Evolutionary conservation across 345 rosid species (phyloP).

Genomic region (Aquilaria sinensis): DNA sequence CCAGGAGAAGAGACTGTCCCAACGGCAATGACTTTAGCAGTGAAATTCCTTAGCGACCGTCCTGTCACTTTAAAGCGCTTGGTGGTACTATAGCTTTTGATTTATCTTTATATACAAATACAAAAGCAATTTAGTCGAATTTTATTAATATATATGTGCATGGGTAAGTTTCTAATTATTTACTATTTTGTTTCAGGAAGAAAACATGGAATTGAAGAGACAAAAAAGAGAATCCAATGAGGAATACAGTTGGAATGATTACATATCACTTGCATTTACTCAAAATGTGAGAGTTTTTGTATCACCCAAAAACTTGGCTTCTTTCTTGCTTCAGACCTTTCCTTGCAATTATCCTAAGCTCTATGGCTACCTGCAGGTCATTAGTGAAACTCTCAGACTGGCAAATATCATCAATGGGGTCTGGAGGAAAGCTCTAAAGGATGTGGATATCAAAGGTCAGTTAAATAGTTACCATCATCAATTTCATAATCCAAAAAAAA

Average conservation of each 20-base stretch:
- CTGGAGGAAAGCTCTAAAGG: slow-evolving; percentile 90
- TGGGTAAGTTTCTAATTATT: no score
- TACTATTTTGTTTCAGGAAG: slow-evolving; percentile 40
- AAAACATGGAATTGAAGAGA: slow-evolving; percentile 77
- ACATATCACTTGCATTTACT: slow-evolving; percentile 80
- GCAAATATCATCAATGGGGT: slow-evolving; percentile 88
- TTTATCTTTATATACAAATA: no score
- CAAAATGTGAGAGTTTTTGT: slow-evolving; percentile 56
- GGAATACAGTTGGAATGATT: slow-evolving; percentile 69
- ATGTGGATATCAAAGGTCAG: slow-evolving; percentile 78
- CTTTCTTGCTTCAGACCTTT: no score
- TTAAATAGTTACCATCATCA: background rate
- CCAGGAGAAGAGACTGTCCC: slow-evolving; percentile 97
- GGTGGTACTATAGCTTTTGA: slow-evolving; percentile 31
- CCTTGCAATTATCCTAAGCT: no score
- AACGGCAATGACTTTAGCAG: slow-evolving; percentile 80
- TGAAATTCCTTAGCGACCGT: slow-evolving; percentile 66
- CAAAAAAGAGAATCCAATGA: slow-evolving; percentile 39
- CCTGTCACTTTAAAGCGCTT: slow-evolving; percentile 57
- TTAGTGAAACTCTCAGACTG: slow-evolving; percentile 84
- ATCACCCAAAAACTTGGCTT: no score
- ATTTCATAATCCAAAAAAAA: background rate
- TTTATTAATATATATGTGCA: no score
- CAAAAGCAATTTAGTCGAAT: no score
- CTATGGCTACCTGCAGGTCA: slow-evolving; percentile 40